Base-by-base conservation (phyloP, 2,329 filamentous ascomycete genomes). In the Eurotiales sp. region DNA sequence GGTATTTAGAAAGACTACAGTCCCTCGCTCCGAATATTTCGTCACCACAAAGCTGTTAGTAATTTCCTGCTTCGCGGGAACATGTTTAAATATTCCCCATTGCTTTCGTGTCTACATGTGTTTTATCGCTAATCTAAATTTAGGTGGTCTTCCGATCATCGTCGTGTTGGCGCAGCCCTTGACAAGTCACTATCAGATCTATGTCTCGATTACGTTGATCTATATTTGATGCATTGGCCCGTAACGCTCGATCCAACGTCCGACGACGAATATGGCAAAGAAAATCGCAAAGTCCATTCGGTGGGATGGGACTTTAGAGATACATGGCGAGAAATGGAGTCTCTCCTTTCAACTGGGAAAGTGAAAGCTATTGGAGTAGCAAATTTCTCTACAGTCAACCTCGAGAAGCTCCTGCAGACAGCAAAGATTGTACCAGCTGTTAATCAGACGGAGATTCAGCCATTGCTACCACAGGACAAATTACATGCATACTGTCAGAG, bases 11-110 rank as follows among this genome's bases (percentile, higher is more conserved):
- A 72, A 77, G 52, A 72, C 69, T 55, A 68, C 70, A 3, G 57
- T 77, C 2, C 59, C 71, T 11, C 70, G 77, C 25, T 69, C 76
- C n/a, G 65, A 77, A 50, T 61, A 79, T 3, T 78, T 76, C 54
- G 65, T 79, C 15, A 81, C 78, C 0, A 83, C 81, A 23, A 87
- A 87, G 47, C 21, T 52, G 42, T 52, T 17, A 34, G 47, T 3
- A 22, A 12, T n/a, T n/a, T n/a, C n/a, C n/a, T n/a, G n/a, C n/a
- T n/a, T n/a, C n/a, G n/a, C n/a, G n/a, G n/a, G n/a, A n/a, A n/a
- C n/a, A n/a, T n/a, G n/a, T n/a, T n/a, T n/a, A n/a, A n/a, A n/a
- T n/a, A 30, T 22, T 22, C 10, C 30, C 11, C 14, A 25, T 32
- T 5, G 11, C 43, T 14, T 43, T 15, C 17, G 4, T 12, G 1